A percentile compares a stretch with the other conserved stretches of the same genome.
Evolutionary conservation across 225 moss, liverwort and hornwort species (phyloP).

Genomic region (Sphagnum tenellum): DNA sequence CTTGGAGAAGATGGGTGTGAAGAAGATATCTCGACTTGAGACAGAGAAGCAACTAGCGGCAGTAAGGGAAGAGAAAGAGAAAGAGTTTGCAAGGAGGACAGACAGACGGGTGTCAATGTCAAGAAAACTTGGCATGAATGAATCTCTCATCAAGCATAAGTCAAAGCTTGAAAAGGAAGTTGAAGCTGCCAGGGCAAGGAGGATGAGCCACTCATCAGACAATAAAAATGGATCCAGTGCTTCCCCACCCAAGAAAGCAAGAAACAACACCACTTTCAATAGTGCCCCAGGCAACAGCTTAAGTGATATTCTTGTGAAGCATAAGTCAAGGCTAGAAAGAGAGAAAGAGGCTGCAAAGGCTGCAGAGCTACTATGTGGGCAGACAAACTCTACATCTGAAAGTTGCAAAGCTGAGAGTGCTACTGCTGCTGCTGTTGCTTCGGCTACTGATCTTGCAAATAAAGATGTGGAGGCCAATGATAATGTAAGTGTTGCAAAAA

Average conservation of each 20-base stretch:
- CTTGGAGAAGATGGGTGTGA: conserved; percentile 21
- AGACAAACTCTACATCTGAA: no score
- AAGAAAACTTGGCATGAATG: conserved; percentile 17
- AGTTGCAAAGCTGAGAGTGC: no score
- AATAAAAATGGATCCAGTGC: no score
- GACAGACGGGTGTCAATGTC: conserved; percentile 24
- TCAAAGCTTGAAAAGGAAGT: conserved; percentile 26
- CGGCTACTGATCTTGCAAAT: no score
- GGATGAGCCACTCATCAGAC: conserved; percentile 10
- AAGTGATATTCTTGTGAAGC: conserved; percentile 18
- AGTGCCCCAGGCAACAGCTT: conserved; percentile 6
- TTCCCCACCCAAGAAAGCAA: conserved; percentile 14
- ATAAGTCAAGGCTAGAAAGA: conserved; percentile 25
- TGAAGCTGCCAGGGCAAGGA: conserved; percentile 26
- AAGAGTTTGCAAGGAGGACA: conserved; percentile 12
- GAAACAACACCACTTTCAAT: neutral
- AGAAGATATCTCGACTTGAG: conserved; percentile 25
- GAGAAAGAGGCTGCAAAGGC: conserved; percentile 29
- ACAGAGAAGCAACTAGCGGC: conserved; percentile 19
- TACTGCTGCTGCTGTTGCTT: no score
- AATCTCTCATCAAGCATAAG: conserved; percentile 31
- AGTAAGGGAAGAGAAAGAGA: conserved; percentile 8
- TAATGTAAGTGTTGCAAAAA: neutral
- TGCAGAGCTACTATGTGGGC: conserved; percentile 3
- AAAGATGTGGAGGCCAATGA: neutral